Base-by-base conservation (phyloP, 2,329 filamentous ascomycete species). In the Aspergillus sp. region DNA sequence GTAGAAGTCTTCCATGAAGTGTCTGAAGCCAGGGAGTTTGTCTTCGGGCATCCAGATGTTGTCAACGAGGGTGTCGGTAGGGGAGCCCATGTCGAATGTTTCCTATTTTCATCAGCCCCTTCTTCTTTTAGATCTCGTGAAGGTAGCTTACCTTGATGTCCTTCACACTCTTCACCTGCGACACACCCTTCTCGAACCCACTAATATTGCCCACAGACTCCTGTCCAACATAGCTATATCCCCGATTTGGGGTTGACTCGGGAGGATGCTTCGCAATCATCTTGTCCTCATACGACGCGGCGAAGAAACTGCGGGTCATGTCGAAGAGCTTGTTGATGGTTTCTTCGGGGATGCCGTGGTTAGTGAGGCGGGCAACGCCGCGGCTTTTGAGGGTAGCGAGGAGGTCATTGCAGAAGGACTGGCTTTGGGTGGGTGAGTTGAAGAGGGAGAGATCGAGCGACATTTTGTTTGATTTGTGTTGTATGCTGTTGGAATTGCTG, bases 11-110 rank as follows among this genome's bases (percentile, higher is more conserved):
- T 55, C 62, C 60, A 67, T 67, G 45, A 69, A 69, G 0, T 15
- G 45, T 12, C 66, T 65, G 52, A 77, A 78, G 3, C 67, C 68
- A 0, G 74, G 73, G 1, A 77, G 63, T 1, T 66, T 63, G 4
- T 66, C 58, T 4, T 76, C 70, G 0, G 73, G 72, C 0, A 75
- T 59, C 74, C 74, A 77, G 32, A 74, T 69, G 50, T 78, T 77
- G 22, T 69, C 61, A 3, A 60, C 55, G 9, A 59, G 51, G 9
- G 43, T 55, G 48, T 76, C 72, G 6, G 66, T 47, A 33, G 72
- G 65, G 44, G 68, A 71, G 7, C 75, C 75, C 13, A 76, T 68
- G 43, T 77, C 74, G 47, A 74, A 74, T 27, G 69, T 72, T 60
- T 69, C 65, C 60, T 67, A 35, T 43, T n/a, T 9, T 20, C 15